Base-by-base conservation (phyloP, 179 eudicot genomes). In the Silene coronaria region DNA sequence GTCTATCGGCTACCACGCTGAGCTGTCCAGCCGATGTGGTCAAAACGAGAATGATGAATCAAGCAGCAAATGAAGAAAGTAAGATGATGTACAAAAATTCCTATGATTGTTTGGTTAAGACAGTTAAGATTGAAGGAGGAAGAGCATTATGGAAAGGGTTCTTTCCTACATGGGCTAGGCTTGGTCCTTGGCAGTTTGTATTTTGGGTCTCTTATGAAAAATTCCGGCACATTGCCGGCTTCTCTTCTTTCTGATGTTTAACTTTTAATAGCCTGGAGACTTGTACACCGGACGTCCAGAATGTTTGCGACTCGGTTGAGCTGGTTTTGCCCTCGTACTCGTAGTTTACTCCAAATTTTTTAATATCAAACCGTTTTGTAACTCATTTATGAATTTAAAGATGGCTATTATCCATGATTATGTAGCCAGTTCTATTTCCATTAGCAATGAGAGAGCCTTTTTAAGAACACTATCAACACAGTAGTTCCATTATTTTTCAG, bases 141-240 rank as follows among this genome's bases (percentile, higher is more conserved):
- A 83, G 84, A 70, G 97, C 96, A 9, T 78, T 91, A 75, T 93
- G 93, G 93, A 93, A 88, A 80, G 98, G 96, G 45, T 93, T 93
- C 70, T 84, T 93, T 70, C 98, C 97, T 26, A 93, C 98, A 5
- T 91, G 97, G 98, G 89, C 98, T 30, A 89, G 97, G 86, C 97
- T 93, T 75, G 98, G 98, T 34, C 98, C 98, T 67, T 93, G 98
- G 97, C 98, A 93, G 75, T 93, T 91, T 81, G 89, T 88, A 23
- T 93, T 93, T 74, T 91, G 98, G 98, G 98, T 93, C 14, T 91
- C 98, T 0, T 93, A 93, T 78, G 98, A 93, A 74, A 93, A 86
- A 74, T 79, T 91, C 24, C 76, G 97, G 71, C 83, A 82, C 32
- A 60, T 89, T 78, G 87, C 93, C 3, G 98, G 98, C 24, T 82